Evolutionary conservation across 192 early-diverging fungal genomes (phyloP).

Genomic region (Linderina pennispora): DNA sequence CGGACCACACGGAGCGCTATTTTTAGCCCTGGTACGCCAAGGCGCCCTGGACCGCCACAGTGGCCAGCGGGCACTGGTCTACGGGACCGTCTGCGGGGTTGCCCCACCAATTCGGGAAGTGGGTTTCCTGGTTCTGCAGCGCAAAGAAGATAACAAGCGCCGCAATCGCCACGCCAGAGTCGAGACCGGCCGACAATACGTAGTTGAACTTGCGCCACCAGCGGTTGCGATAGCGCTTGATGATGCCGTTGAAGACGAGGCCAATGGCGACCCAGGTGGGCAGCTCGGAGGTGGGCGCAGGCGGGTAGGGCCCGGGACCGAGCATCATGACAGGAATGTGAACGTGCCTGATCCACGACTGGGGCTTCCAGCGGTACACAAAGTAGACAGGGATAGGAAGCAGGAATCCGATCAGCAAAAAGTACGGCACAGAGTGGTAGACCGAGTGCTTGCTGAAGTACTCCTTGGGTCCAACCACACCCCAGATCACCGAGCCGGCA

Average conservation of each 20-base stretch:
- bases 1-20: no score
- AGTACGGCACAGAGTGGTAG: constrained; percentile 23
- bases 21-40: neutral
- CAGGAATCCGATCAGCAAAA: constrained; percentile 49
- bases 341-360: constrained; percentile 52
- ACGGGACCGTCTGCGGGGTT: neutral
- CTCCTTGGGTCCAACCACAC: constrained; percentile 54
- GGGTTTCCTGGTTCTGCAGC: neutral
- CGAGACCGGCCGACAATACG: constrained; percentile 34
- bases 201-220: constrained; percentile 51
- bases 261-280: constrained; percentile 28
- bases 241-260: constrained; percentile 52
- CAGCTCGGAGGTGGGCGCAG: constrained; percentile 24
- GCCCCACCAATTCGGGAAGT: constrained; percentile 1
- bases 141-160: constrained; percentile 9
- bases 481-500: constrained; percentile 60
- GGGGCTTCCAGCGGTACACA: constrained; percentile 48
- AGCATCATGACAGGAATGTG: constrained; percentile 55
- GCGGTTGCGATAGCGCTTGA: constrained; percentile 44
- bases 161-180: constrained; percentile 17
- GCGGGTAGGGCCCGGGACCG: constrained; percentile 44
- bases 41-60: neutral
- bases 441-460: constrained; percentile 48
- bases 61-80: constrained; percentile 1
- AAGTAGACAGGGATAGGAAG: constrained; percentile 58